Base-by-base conservation (phyloP, 305 asterid genomes). In the Fraxinus greggii region DNA sequence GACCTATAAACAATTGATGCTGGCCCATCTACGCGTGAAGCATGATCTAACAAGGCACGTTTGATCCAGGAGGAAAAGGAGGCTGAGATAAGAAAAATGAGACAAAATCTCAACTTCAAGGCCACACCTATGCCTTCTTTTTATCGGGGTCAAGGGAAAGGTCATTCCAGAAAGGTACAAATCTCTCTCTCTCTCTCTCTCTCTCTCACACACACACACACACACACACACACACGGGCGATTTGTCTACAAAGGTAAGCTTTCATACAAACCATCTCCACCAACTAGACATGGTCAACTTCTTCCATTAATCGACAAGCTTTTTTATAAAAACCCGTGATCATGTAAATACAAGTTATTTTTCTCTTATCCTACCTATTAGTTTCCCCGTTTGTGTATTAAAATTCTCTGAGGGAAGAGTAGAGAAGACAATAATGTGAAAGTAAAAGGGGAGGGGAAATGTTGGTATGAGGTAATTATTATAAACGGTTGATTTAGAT, bases 31-130 rank as follows among this genome's bases (percentile, higher is more conserved):
- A 79, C 19, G 3, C 35, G 23, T 75, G 77, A 83, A 82, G 65
- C 56, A 31, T 83, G 72, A 78, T 77, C 76, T 48, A 70, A 73
- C 33, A 51, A 79, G 63, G 33, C 48, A 78, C 31, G 56, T 73
- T 79, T 77, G 87, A 73, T 80, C 80, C 85, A 90, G 91, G 93
- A 86, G 82, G 92, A 78, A 65, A 87, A 86, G 85, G 92, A 80
- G 29, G 79, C 84, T 70, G 91, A 83, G 76, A 76, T 83, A 24
- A 88, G 81, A 78, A 85, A 75, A 75, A 48, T 86, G 63, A 86
- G 90, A 77, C 88, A 88, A 75, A 86, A 80, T 59, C 88, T 89
- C 86, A 85, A 88, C 75, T 82, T 87, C 74, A 89, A 88, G 86
- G 85, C 92, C 86, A 86, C 86, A 29, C 85, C 87, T 10, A 28